Evolutionary conservation across 108 stramenopile genomes (phyloP), one percentile per base, ranked within the genome.

Genomic region (Cyclotella atomus): DNA sequence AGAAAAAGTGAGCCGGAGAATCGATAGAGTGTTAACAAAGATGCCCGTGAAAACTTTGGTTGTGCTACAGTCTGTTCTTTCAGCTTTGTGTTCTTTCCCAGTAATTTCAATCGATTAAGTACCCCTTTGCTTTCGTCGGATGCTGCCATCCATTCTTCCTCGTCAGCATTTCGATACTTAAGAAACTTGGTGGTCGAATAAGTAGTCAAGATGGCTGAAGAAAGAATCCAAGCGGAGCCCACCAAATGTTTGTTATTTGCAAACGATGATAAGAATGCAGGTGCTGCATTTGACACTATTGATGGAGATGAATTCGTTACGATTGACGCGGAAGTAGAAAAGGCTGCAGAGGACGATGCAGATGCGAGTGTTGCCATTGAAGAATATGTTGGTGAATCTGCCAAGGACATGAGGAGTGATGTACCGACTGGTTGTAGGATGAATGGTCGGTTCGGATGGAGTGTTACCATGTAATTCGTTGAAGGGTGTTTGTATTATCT

Each of bases 151-250:
- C n/a, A 30, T 14, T 65, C 33, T 5, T 30, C 59, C 4, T 62
- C 62, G n/a, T 54, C 25, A 1, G 68, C 43, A 59, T 59, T 73
- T n/a, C 70, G 35, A 64, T 89, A 88, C 57, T 84, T 88, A 25
- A 92, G 78, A 70, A 88, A 92, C 25, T 71, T 82, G 7, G 87
- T 92, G 28, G 91, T 89, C 16, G 84, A 87, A 45, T 92, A 92
- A 3, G 91, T 92, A 3, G 91, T 89, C 54, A 88, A 75, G 17
- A 92, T 60, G 2, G 85, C 87, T 7, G 88, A 89, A 0, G 85
- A 85, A 50, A 85, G 47, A n/a, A 92, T 73, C 91, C 88, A 89
- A 29, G 79, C 70, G 0, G 82, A 60, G 32, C 88, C 91, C 15
- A 92, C 85, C 44, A 71, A 72, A 72, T 72, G 57, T 33, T 49